Evolutionary conservation across 345 rosid species (phyloP).

Genomic region (Iberis pinnata): DNA sequence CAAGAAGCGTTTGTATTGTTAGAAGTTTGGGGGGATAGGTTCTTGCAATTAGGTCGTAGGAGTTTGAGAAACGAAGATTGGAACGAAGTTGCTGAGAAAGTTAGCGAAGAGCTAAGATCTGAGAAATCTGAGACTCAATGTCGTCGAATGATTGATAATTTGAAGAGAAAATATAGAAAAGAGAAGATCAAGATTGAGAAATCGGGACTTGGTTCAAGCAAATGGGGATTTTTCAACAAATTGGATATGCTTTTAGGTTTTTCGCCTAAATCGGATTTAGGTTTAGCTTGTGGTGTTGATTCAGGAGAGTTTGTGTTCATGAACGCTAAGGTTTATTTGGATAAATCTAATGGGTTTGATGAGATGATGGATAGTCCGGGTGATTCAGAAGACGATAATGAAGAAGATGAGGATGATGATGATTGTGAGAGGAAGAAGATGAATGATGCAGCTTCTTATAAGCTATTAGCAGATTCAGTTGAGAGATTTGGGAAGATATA

Average conservation of each 20-base stretch:
- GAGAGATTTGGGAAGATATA: constrained; percentile 72
- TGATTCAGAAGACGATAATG: constrained; percentile 45
- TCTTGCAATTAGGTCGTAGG: constrained; percentile 76
- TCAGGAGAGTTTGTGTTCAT: constrained; percentile 76
- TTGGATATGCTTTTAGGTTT: constrained; percentile 67
- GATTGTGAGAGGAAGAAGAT: constrained; percentile 57
- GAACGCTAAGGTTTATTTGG: constrained; percentile 57
- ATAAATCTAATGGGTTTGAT: constrained; percentile 68
- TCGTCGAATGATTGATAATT: constrained; percentile 69
- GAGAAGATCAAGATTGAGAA: constrained; percentile 57
- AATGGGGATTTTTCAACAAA: constrained; percentile 83
- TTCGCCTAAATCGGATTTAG: constrained; percentile 57
- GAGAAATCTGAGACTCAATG: constrained; percentile 84
- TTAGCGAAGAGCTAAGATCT: constrained; percentile 59
- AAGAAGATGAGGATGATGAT: constrained; percentile 45
- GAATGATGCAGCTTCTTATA: constrained; percentile 51
- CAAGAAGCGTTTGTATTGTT: constrained; percentile 72
- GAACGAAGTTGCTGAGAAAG: constrained; percentile 95
- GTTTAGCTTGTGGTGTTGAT: constrained; percentile 86
- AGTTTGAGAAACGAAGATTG: constrained; percentile 91
- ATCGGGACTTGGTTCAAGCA: constrained; percentile 39
- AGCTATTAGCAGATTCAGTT: constrained; percentile 76
- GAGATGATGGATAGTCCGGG: constrained; percentile 92
- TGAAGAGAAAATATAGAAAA: constrained; percentile 94
- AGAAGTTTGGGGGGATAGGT: constrained; percentile 90